These are phyloP conservation scores for Penicillium psychrosexuale DNA, from an alignment of 2,329 filamentous ascomycete species.

Conservation along the genomic window DNA sequence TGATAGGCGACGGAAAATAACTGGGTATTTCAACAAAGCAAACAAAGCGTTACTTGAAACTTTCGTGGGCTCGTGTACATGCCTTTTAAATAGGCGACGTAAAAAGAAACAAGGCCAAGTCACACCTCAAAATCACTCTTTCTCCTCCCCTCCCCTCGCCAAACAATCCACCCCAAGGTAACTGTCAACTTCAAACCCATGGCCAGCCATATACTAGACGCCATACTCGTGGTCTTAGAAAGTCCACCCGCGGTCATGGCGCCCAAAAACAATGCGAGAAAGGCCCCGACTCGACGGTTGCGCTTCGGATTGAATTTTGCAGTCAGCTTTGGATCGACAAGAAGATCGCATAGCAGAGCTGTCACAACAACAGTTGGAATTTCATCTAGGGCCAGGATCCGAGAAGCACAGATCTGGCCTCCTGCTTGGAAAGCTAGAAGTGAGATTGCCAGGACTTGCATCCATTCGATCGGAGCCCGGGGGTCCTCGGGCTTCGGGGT, in stretches of 20 bases:
- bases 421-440: constrained; percentile 42
- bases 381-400: constrained; percentile 38
- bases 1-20: too few species aligned
- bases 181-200: constrained; percentile 37
- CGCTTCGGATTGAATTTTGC: constrained; percentile 28
- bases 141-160: constrained; percentile 23
- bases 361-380: constrained; percentile 45
- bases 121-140: constrained; percentile 1
- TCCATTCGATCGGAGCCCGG: constrained; percentile 34
- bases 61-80: background rate
- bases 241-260: constrained; percentile 43
- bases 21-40: background rate
- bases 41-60: background rate
- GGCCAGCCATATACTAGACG: constrained; percentile 42
- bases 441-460: constrained; percentile 38
- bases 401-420: constrained; percentile 41
- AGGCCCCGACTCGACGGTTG: constrained; percentile 36
- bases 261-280: constrained; percentile 40
- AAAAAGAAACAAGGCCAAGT: background rate
- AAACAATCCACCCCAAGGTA: constrained; percentile 37
- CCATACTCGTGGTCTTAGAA: constrained; percentile 36
- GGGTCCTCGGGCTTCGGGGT: constrained; percentile 30
- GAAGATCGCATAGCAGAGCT: constrained; percentile 39
- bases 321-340: constrained; percentile 34
- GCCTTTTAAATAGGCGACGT: background rate